A percentile compares a stretch with the other conserved stretches of the same genome.
Evolutionary conservation across 1,284 basidiomycete species (phyloP).

Genomic region (Apiotrichum sp.): DNA sequence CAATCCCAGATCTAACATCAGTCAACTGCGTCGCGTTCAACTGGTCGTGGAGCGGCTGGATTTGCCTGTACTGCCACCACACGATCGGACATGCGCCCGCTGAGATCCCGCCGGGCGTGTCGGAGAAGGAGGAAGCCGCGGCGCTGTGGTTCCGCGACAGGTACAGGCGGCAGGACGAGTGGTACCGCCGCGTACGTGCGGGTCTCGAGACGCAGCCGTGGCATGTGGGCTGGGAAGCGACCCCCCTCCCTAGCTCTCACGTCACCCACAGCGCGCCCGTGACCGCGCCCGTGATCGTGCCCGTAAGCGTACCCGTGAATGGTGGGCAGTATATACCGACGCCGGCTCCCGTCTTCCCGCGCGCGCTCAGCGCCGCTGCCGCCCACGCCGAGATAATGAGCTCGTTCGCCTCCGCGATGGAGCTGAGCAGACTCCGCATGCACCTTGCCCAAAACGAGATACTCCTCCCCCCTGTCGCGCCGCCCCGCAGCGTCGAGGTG

Average conservation of each 20-base stretch:
- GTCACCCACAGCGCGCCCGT: no score
- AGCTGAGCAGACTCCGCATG: no score
- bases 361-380: no score
- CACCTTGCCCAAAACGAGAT: no score
- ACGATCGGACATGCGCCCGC: not conserved
- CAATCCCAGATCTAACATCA: not conserved
- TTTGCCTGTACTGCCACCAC: not conserved
- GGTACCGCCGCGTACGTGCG: not conserved
- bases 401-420: no score
- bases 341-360: no score
- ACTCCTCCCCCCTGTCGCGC: not conserved
- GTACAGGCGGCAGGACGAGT: not conserved
- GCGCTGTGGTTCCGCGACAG: not conserved
- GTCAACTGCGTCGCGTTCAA: not conserved
- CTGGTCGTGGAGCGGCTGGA: not conserved
- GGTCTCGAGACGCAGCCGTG: not conserved
- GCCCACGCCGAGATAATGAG: no score
- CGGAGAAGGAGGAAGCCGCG: not conserved
- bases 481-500: not conserved
- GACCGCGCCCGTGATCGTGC: no score
- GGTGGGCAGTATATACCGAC: no score
- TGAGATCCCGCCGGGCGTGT: not conserved
- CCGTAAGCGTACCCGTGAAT: no score
- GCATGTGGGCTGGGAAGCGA: constrained; percentile 1
- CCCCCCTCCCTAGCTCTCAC: not conserved